Evolutionary conservation across 805 yeast genomes (phyloP).

Genomic region (Candida taoyuanica): DNA sequence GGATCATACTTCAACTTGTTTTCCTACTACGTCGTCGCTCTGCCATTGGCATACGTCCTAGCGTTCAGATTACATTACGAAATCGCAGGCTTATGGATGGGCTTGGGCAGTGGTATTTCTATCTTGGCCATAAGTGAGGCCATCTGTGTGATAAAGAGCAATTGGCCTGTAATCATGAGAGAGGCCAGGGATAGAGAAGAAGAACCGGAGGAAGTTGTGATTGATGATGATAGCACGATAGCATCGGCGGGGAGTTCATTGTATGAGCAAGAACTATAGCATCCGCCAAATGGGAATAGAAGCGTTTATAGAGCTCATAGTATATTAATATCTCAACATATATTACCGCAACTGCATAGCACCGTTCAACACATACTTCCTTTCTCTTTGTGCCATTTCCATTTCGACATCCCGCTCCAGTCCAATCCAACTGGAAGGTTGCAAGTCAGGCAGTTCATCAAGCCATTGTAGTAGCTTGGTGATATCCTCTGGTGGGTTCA

Average conservation of each 20-base stretch:
- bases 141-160: constrained; percentile 40
- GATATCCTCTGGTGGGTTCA: constrained; percentile 45
- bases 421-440: constrained; percentile 52
- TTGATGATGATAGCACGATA: constrained; percentile 26
- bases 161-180: constrained; percentile 48
- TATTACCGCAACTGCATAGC: background rate
- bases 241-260: constrained; percentile 12
- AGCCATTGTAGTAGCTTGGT: constrained; percentile 41
- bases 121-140: constrained; percentile 48
- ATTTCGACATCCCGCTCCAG: constrained; percentile 40
- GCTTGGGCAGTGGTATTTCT: constrained; percentile 61
- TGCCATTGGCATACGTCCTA: constrained; percentile 61
- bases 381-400: constrained; percentile 21
- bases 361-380: constrained; percentile 3
- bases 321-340: background rate
- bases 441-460: constrained; percentile 43
- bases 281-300: too few species aligned
- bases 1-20: constrained; percentile 68
- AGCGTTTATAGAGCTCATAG: too few species aligned
- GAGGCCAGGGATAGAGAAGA: constrained; percentile 28
- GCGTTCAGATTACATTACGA: constrained; percentile 45
- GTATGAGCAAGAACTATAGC: constrained; percentile 5
- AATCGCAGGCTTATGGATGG: constrained; percentile 69
- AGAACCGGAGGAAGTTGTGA: constrained; percentile 24
- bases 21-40: constrained; percentile 66